phyloP scores from a whole-genome alignment of 495 filamentous ascomycete species.

The Hyaloscypha hepaticicola region DNA sequence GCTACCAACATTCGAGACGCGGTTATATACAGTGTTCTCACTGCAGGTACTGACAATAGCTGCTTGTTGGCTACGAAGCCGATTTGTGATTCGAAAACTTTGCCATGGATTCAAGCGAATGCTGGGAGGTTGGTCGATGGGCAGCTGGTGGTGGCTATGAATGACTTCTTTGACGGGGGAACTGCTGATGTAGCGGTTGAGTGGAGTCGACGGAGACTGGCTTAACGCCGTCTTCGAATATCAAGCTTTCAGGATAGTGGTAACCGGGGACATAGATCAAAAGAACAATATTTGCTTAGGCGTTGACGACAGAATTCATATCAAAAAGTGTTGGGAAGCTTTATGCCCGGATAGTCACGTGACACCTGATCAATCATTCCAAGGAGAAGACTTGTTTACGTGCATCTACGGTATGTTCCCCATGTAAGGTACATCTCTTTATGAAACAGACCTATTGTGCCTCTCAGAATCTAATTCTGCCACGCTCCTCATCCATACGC shows the following conservation, averaged over 20 bases:
- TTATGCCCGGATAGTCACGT: too few relatives aligned
- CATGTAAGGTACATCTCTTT: too few relatives aligned
- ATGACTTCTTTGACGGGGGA: constrained; percentile 55
- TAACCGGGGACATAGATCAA: too few relatives aligned
- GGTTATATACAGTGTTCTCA: constrained; percentile 44
- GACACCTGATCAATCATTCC: too few relatives aligned
- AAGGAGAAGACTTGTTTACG: too few relatives aligned
- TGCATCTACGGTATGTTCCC: too few relatives aligned
- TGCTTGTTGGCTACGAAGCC: constrained; percentile 50
- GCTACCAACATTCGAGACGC: constrained; percentile 50
- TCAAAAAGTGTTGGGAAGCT: too few relatives aligned
- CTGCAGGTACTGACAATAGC: constrained; percentile 43
- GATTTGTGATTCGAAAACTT: constrained; percentile 49
- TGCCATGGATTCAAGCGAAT: constrained; percentile 49
- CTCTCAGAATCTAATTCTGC: too few relatives aligned
- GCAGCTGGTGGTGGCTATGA: constrained; percentile 49
- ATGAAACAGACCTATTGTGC: too few relatives aligned
- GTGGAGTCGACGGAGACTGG: constrained; percentile 43
- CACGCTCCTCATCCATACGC: too few relatives aligned
- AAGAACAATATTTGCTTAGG: too few relatives aligned
- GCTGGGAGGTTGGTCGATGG: constrained; percentile 37
- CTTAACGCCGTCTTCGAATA: background rate
- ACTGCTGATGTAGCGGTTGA: constrained; percentile 49
- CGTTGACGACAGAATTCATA: too few relatives aligned
- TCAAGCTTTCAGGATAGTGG: background rate